A percentile compares a stretch with the other conserved stretches of the same genome.
Evolutionary conservation across 2,329 filamentous ascomycete genomes (phyloP).

Genomic region (Hymenoscyphus infarciens): DNA sequence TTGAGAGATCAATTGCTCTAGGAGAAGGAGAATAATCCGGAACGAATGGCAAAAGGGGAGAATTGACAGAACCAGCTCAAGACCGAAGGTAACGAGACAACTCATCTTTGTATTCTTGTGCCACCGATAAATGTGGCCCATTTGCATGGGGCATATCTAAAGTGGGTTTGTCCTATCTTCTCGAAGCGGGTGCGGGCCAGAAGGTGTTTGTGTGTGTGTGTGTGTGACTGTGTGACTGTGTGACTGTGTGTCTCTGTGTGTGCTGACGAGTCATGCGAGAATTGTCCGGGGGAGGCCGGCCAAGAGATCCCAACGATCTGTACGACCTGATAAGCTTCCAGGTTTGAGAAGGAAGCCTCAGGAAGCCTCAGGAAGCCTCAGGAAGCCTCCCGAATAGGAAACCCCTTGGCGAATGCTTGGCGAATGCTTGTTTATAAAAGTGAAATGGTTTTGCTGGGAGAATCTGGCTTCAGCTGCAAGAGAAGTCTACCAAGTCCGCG

Average conservation of each 20-base stretch:
- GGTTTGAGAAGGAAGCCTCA: not conserved
- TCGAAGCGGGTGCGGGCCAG: not conserved
- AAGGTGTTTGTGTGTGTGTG: not conserved
- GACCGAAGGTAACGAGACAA: not conserved
- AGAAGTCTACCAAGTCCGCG: not conserved
- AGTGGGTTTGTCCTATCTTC: conserved; percentile 4
- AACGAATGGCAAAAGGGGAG: not conserved
- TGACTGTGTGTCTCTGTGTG: too few species aligned
- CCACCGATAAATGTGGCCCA: too few species aligned
- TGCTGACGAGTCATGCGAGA: not conserved
- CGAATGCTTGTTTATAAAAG: too few species aligned
- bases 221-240: too few species aligned
- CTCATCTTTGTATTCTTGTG: not conserved
- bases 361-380: not conserved
- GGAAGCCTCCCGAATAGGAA: not conserved
- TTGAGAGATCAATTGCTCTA: too few species aligned
- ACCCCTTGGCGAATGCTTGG: not conserved
- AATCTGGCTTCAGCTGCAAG: not conserved
- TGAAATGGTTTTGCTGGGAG: not conserved
- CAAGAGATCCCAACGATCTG: conserved; percentile 3
- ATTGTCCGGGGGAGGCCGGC: conserved; percentile 1
- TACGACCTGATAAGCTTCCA: not conserved
- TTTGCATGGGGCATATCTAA: not conserved
- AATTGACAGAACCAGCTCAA: not conserved
- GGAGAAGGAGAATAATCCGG: not conserved